phyloP scores from a whole-genome alignment of 768 basidiomycete genomes.

The Leccinum arenicola region DNA sequence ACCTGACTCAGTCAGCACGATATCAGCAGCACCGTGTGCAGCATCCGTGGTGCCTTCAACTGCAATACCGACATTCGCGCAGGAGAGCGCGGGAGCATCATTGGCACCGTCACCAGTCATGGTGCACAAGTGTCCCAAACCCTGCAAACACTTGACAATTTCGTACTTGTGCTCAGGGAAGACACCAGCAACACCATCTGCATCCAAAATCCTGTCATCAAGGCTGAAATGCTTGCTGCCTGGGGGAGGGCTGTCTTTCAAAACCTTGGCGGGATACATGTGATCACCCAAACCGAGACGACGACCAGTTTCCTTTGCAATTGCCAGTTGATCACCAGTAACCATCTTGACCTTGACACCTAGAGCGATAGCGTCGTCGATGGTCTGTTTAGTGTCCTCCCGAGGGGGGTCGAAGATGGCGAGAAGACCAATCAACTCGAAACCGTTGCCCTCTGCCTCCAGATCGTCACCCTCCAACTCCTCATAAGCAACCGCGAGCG shows the following conservation, averaged over 20 bases:
- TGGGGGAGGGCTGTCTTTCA: constrained; percentile 92
- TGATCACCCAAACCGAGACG: constrained; percentile 98
- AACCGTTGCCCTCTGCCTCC: constrained; percentile 91
- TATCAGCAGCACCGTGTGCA: constrained; percentile 97
- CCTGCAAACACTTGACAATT: constrained; percentile 97
- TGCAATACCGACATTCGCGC: constrained; percentile 99
- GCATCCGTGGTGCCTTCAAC: constrained; percentile 99
- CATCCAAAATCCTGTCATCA: constrained; percentile 99
- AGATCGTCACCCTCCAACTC: constrained; percentile 81
- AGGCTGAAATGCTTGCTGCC: constrained; percentile 80
- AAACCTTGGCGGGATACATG: constrained; percentile 99
- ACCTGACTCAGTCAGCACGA: constrained; percentile 97
- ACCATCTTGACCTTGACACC: constrained; percentile 99
- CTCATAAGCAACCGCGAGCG: constrained; percentile 94
- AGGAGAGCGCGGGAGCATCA: constrained; percentile 95
- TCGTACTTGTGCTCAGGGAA: constrained; percentile 99
- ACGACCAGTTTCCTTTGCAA: constrained; percentile 98
- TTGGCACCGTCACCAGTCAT: constrained; percentile 99
- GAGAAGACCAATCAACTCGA: constrained; percentile 95
- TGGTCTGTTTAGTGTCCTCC: constrained; percentile 98
- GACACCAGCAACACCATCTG: constrained; percentile 98
- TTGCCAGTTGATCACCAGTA: constrained; percentile 99
- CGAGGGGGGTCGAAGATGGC: constrained; percentile 98
- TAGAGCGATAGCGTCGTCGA: constrained; percentile 92
- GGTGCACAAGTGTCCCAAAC: constrained; percentile 91